These are phyloP conservation scores for Cytospora piceae DNA, from an alignment of 2,329 filamentous ascomycete species.

Conservation along the genomic window DNA sequence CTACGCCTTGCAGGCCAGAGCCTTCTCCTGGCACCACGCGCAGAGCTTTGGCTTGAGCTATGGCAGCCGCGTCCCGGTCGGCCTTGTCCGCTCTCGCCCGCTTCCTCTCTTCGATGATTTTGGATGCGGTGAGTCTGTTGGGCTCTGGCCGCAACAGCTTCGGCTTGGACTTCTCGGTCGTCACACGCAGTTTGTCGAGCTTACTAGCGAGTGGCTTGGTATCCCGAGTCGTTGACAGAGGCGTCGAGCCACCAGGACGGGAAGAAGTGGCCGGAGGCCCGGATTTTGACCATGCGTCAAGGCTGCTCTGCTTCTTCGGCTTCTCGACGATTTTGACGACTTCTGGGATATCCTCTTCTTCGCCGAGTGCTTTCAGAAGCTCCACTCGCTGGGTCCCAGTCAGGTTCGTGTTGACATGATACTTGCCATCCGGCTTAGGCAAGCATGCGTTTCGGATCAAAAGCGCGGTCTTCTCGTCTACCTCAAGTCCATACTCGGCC, in stretches of 20 bases:
- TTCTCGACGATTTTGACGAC: slow-evolving; percentile 53
- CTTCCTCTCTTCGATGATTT: slow-evolving; percentile 74
- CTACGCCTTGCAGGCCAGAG: slow-evolving; percentile 74
- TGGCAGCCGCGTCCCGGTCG: slow-evolving; percentile 70
- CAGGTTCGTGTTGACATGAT: slow-evolving; percentile 75
- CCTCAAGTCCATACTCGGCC: slow-evolving; percentile 74
- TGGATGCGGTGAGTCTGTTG: slow-evolving; percentile 44
- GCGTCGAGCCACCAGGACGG: slow-evolving; percentile 34
- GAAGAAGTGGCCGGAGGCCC: slow-evolving; percentile 36
- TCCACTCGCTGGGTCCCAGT: slow-evolving; percentile 83
- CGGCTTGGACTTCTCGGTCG: slow-evolving; percentile 44
- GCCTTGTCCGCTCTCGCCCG: slow-evolving; percentile 75
- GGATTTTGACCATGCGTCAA: slow-evolving; percentile 66
- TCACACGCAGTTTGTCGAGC: slow-evolving; percentile 29
- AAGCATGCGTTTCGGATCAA: slow-evolving; percentile 71
- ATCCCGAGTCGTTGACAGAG: slow-evolving; percentile 29
- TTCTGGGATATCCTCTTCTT: slow-evolving; percentile 58
- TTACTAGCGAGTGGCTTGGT: slow-evolving; percentile 26
- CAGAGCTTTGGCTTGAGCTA: slow-evolving; percentile 70
- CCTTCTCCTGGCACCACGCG: slow-evolving; percentile 67
- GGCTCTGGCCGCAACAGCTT: slow-evolving; percentile 36
- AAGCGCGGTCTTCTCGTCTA: slow-evolving; percentile 62
- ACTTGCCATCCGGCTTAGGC: slow-evolving; percentile 58
- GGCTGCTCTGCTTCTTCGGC: slow-evolving; percentile 59
- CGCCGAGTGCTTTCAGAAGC: slow-evolving; percentile 66